Percentiles rank a stretch among this genome's conserved stretches.
phyloP scores from a whole-genome alignment of 2,329 filamentous ascomycete genomes.

The Ophiostoma fasciatum region DNA sequence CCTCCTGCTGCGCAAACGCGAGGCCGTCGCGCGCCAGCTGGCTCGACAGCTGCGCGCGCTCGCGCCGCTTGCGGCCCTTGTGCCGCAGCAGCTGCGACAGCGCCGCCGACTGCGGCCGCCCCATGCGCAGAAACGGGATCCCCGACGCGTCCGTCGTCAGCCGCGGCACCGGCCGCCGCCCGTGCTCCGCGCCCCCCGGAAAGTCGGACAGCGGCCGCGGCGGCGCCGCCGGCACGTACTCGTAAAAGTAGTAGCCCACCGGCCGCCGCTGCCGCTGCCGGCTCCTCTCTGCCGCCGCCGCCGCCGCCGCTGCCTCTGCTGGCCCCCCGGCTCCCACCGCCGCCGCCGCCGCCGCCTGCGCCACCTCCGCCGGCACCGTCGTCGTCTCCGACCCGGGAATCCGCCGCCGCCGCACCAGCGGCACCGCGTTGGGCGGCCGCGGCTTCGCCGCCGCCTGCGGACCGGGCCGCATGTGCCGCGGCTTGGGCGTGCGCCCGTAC shows the following conservation, averaged over 20 bases:
- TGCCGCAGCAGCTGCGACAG: conserved; percentile 43
- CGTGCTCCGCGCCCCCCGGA: conserved; percentile 28
- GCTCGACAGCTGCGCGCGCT: conserved; percentile 23
- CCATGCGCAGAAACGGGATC: conserved; percentile 50
- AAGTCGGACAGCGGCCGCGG: conserved; percentile 35
- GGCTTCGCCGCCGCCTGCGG: too few relatives aligned
- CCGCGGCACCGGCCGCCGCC: conserved; percentile 40
- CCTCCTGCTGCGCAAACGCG: conserved; percentile 22
- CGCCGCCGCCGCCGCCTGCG: conserved; percentile 7
- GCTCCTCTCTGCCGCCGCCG: neutral
- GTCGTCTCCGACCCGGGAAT: conserved; percentile 24
- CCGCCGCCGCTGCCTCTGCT: too few relatives aligned
- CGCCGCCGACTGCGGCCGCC: conserved; percentile 47
- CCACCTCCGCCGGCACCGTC: conserved; percentile 27
- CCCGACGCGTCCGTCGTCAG: conserved; percentile 36
- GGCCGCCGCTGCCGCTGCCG: conserved; percentile 11
- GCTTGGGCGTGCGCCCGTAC: too few relatives aligned
- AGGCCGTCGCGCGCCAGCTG: conserved; percentile 24
- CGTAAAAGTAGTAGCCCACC: conserved; percentile 18
- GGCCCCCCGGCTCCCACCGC: too few relatives aligned
- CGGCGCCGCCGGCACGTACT: conserved; percentile 31
- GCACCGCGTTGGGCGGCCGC: too few relatives aligned
- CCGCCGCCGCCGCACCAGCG: conserved; percentile 25
- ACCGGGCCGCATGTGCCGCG: too few relatives aligned
- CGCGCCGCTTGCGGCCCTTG: conserved; percentile 30